Conservation (phyloP, 129 eudicot species). For the Lonicera japonica region DNA sequence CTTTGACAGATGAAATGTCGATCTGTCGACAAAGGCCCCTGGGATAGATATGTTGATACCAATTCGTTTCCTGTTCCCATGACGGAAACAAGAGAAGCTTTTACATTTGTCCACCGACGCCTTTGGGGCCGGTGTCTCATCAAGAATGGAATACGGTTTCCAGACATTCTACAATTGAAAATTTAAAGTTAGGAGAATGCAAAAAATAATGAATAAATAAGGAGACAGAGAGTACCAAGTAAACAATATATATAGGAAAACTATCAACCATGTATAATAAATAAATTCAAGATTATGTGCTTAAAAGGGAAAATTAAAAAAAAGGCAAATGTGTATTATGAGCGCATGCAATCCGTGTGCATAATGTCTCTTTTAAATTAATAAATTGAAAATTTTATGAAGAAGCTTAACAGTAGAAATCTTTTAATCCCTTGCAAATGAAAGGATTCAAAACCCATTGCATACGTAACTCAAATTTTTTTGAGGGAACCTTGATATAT, state of each 20-base stretch:
- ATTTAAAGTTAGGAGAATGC: constrained; percentile 1
- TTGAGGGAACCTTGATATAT: too few relatives aligned
- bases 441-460: too few relatives aligned
- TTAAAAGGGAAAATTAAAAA: background rate
- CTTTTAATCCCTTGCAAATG: too few relatives aligned
- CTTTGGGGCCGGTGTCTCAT: constrained; percentile 23
- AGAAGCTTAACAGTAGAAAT: too few relatives aligned
- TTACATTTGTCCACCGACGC: constrained; percentile 33
- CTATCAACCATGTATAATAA: too few relatives aligned
- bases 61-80: constrained; percentile 39
- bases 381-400: too few relatives aligned
- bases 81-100: constrained; percentile 54
- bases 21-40: constrained; percentile 58
- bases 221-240: background rate
- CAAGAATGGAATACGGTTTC: constrained; percentile 34
- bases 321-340: too few relatives aligned
- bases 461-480: too few relatives aligned
- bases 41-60: constrained; percentile 34
- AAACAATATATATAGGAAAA: too few relatives aligned
- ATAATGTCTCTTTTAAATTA: too few relatives aligned
- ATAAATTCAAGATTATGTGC: too few relatives aligned
- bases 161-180: constrained; percentile 34
- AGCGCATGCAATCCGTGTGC: too few relatives aligned
- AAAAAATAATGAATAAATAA: background rate
- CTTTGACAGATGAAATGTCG: constrained; percentile 47